Conservation (phyloP, 345 rosid species). For the Dovyalis caffra region DNA sequence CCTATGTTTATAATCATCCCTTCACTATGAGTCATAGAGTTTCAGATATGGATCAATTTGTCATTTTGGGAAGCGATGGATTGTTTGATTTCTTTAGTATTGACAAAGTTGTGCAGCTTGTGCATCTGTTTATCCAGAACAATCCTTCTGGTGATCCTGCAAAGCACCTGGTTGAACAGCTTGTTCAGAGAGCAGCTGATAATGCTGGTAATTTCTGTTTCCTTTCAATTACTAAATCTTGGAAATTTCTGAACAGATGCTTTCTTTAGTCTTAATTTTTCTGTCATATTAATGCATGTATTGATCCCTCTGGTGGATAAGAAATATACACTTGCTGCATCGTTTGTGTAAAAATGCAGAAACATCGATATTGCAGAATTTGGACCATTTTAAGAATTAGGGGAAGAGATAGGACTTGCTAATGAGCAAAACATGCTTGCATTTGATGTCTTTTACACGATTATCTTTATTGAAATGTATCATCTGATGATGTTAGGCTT, state of each 20-base stretch:
- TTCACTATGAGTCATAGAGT: neutral
- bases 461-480: neutral
- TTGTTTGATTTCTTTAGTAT: neutral
- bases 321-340: too few relatives aligned
- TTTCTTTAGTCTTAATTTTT: too few relatives aligned
- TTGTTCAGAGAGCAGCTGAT: slow-evolving; percentile 1
- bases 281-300: too few relatives aligned
- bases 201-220: neutral
- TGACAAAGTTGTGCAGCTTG: slow-evolving; percentile 4
- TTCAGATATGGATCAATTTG: slow-evolving; percentile 1
- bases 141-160: slow-evolving; percentile 9
- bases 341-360: too few relatives aligned
- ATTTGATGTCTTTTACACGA: neutral
- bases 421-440: neutral
- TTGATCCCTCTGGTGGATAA: too few relatives aligned
- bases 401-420: neutral
- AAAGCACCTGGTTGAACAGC: slow-evolving; percentile 3
- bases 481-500: too few relatives aligned
- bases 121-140: slow-evolving; percentile 1
- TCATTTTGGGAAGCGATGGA: slow-evolving; percentile 1
- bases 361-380: too few relatives aligned
- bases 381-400: too few relatives aligned
- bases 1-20: neutral
- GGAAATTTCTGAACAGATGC: too few relatives aligned
- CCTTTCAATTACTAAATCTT: neutral